These are phyloP conservation scores for Pterocarpus macrocarpus DNA, from an alignment of 306 rosid species.

Conservation along the genomic window DNA sequence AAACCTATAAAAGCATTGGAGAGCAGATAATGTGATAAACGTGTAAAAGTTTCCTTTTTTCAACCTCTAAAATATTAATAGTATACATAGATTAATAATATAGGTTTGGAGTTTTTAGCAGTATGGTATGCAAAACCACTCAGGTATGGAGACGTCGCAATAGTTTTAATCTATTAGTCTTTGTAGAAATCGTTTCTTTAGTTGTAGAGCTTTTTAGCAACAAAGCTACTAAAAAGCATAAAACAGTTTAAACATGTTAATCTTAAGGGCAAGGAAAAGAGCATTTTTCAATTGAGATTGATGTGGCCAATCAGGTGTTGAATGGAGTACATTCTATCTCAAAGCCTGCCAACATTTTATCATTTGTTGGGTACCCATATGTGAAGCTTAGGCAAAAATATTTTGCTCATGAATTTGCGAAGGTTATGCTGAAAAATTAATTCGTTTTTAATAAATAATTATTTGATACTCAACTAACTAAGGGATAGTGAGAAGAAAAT, in stretches of 20 bases:
- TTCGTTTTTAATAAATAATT: slow-evolving; percentile 9
- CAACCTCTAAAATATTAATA: too few species aligned
- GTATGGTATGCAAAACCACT: slow-evolving; percentile 6
- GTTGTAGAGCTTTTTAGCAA: slow-evolving; percentile 15
- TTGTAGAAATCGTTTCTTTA: slow-evolving; percentile 28
- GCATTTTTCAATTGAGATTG: slow-evolving; percentile 84
- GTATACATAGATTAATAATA: too few species aligned
- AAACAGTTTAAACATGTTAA: not conserved
- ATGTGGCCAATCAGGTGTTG: slow-evolving; percentile 89
- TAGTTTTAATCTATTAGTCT: slow-evolving; percentile 17
- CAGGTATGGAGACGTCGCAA: not conserved
- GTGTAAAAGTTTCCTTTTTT: too few species aligned
- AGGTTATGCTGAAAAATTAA: slow-evolving; percentile 65
- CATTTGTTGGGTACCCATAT: slow-evolving; percentile 88
- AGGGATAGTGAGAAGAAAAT: too few species aligned
- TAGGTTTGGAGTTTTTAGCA: not conserved
- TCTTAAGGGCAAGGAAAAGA: slow-evolving; percentile 72
- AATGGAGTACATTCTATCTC: slow-evolving; percentile 90
- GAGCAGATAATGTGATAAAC: too few species aligned
- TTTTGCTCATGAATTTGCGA: slow-evolving; percentile 82
- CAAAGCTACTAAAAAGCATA: slow-evolving; percentile 3
- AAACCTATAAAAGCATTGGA: too few species aligned
- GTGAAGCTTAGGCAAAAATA: slow-evolving; percentile 80
- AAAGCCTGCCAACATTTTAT: slow-evolving; percentile 81
- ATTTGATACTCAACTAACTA: too few species aligned